A percentile compares a stretch with the other conserved stretches of the same genome.
Conservation (phyloP, 2,329 filamentous ascomycete species). For the Pseudocercospora vitis region DNA sequence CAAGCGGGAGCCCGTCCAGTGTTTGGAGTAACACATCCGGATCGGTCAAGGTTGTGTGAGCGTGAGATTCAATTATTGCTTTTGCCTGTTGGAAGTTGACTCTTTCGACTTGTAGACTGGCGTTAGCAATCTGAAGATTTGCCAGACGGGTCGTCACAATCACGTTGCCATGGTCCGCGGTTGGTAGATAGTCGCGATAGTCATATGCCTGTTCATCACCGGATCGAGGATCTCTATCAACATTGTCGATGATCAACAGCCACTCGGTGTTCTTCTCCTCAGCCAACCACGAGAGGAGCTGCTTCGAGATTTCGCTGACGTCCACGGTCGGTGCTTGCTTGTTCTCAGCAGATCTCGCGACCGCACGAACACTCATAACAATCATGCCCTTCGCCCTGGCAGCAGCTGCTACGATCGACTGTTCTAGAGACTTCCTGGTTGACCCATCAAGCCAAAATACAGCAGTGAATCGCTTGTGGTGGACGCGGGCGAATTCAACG, state of each 20-base stretch:
- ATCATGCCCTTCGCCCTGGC: background rate
- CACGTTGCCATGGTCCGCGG: conserved; percentile 32
- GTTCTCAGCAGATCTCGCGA: background rate
- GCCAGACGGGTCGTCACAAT: no score
- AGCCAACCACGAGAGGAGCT: conserved; percentile 28
- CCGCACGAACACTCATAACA: background rate
- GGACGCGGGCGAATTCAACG: conserved; percentile 12
- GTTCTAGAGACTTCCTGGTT: conserved; percentile 35
- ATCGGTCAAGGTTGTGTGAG: no score
- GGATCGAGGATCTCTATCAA: conserved; percentile 28
- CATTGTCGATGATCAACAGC: conserved; percentile 41
- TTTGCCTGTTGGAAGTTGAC: no score
- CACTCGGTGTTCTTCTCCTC: conserved; percentile 32
- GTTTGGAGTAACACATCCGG: background rate
- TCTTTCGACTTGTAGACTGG: no score
- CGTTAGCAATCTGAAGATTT: no score
- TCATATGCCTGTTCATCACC: conserved; percentile 27
- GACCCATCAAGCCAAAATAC: conserved; percentile 40
- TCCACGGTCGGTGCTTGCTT: background rate
- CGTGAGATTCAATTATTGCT: no score
- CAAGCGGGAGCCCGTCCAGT: conserved; percentile 15
- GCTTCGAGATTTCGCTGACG: background rate
- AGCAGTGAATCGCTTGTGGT: conserved; percentile 32
- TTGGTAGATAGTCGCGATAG: conserved; percentile 18
- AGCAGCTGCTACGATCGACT: conserved; percentile 19